A percentile compares a stretch with the other conserved stretches of the same genome.
phyloP scores from a whole-genome alignment of 306 rosid species.

The Cicer cuneatum region DNA sequence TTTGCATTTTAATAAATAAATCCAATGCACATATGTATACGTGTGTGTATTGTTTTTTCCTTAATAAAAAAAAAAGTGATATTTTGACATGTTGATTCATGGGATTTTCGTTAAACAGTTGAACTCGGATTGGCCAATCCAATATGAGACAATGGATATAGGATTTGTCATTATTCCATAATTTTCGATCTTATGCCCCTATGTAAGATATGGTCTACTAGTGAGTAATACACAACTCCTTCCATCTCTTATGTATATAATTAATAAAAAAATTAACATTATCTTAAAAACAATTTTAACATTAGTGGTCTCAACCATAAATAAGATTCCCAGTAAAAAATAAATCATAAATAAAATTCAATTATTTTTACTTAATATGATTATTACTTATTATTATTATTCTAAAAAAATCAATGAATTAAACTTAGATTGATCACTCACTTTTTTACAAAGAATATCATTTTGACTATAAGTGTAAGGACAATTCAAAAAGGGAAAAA shows the following conservation, averaged over 20 bases:
- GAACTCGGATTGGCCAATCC: conserved; percentile 44
- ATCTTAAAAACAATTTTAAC: no score
- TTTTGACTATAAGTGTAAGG: not conserved
- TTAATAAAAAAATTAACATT: no score
- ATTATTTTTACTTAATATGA: not conserved
- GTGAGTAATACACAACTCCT: no score
- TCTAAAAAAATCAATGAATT: not conserved
- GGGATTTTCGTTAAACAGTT: conserved; percentile 38
- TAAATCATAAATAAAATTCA: not conserved
- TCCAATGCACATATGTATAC: not conserved
- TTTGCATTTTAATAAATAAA: conserved; percentile 6
- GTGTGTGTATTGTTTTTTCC: no score
- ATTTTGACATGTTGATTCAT: conserved; percentile 31
- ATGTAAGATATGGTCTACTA: conserved; percentile 25
- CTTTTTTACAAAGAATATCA: not conserved
- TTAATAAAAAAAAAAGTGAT: not conserved
- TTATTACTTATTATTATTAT: not conserved
- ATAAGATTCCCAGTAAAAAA: no score
- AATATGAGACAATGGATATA: conserved; percentile 37
- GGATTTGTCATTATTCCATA: conserved; percentile 47
- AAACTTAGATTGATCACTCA: not conserved
- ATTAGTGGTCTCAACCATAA: no score
- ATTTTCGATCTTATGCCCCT: conserved; percentile 40
- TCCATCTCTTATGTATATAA: no score
- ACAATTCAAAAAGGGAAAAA: not conserved